Evolutionary conservation across 2,329 filamentous ascomycete species (phyloP).

Genomic region (Diaporthe ampelina): DNA sequence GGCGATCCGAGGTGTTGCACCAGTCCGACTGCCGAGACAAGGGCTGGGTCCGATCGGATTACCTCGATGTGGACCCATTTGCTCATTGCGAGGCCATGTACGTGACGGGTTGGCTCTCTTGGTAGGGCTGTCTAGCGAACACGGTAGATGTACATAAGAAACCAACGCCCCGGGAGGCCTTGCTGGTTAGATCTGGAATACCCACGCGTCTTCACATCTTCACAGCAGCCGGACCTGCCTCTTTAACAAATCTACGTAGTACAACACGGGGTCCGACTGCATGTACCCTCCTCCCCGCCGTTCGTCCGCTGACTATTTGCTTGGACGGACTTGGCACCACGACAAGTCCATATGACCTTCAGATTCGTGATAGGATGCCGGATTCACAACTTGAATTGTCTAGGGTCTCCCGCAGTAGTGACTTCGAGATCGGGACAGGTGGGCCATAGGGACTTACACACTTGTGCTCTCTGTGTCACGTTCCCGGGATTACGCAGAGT

Average conservation of each 20-base stretch:
- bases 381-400: neutral
- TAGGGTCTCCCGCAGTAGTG: neutral
- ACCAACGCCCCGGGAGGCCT: neutral
- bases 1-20: constrained; percentile 11
- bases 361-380: neutral
- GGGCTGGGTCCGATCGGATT: neutral
- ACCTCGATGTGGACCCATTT: constrained; percentile 7
- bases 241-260: neutral
- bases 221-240: neutral
- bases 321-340: constrained; percentile 3
- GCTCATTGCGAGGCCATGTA: neutral
- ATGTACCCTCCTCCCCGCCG: neutral
- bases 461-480: neutral
- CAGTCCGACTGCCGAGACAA: constrained; percentile 21
- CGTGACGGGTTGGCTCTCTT: neutral
- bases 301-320: neutral
- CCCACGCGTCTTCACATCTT: neutral
- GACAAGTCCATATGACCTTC: neutral
- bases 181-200: neutral
- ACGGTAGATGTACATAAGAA: neutral
- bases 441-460: neutral
- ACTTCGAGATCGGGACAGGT: neutral
- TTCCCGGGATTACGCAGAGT: too few species aligned
- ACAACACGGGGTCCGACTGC: neutral
- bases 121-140: neutral